Evolutionary conservation across 192 early-diverging fungal genomes (phyloP).

Genomic region (Entomortierella chlamydospora): DNA sequence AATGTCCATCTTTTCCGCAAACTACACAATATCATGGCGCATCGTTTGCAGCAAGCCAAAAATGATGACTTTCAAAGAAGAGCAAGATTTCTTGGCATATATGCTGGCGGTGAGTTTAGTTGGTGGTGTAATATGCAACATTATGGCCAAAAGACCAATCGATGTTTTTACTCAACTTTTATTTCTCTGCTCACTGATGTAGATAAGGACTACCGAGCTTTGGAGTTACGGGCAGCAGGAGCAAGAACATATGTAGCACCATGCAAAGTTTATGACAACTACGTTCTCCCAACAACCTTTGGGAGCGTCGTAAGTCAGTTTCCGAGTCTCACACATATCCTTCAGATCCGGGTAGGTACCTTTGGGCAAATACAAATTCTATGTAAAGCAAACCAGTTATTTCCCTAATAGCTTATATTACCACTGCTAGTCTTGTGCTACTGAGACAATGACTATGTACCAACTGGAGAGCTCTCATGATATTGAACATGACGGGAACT

Average conservation of each 20-base stretch:
- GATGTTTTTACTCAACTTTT: neutral
- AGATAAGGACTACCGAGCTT: neutral
- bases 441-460: neutral
- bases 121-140: too few species aligned
- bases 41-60: constrained; percentile 1
- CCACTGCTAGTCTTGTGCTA: neutral
- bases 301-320: neutral
- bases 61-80: neutral
- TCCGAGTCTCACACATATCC: constrained; percentile 4
- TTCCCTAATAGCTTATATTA: neutral
- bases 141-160: neutral
- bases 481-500: too few species aligned
- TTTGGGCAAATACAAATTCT: too few species aligned
- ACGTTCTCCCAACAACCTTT: neutral
- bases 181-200: neutral
- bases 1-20: constrained; percentile 4
- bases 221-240: constrained; percentile 6
- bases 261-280: neutral
- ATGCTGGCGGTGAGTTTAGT: constrained; percentile 8
- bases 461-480: too few species aligned
- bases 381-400: neutral
- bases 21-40: constrained; percentile 3
- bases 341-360: constrained; percentile 8
- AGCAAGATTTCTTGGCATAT: constrained; percentile 7
- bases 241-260: neutral